These are phyloP conservation scores for Schizophyllum commune DNA, from an alignment of 1,284 basidiomycete genomes.

Conservation along the genomic window DNA sequence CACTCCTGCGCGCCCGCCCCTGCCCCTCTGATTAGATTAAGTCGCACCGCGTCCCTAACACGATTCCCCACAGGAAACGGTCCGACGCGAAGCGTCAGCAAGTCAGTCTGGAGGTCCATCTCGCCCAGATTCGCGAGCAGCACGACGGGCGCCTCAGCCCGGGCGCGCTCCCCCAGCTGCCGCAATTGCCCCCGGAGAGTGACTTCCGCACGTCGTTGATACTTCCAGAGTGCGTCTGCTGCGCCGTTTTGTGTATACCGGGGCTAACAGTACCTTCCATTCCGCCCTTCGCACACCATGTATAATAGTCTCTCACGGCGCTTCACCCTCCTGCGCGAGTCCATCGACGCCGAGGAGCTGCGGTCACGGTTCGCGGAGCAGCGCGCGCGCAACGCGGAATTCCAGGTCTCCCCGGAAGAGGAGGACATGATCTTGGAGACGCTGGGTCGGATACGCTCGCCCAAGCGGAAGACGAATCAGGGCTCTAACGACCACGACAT, in stretches of 20 bases:
- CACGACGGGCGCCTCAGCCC: background rate
- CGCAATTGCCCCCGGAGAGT: constrained; percentile 54
- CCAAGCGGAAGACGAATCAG: background rate
- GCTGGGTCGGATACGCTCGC: constrained; percentile 30
- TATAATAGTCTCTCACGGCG: constrained; percentile 60
- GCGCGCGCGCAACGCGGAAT: constrained; percentile 54
- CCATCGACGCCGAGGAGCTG: constrained; percentile 55
- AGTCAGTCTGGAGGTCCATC: background rate
- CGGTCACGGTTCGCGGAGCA: constrained; percentile 65
- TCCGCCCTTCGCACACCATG: too few species aligned
- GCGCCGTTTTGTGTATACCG: constrained; percentile 9
- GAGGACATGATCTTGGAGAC: constrained; percentile 76
- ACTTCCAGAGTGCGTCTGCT: constrained; percentile 62
- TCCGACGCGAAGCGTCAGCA: background rate
- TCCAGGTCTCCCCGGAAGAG: constrained; percentile 70
- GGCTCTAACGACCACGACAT: background rate
- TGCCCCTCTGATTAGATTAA: background rate
- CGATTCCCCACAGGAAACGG: background rate
- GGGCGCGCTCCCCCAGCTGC: constrained; percentile 18
- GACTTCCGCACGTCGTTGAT: constrained; percentile 80
- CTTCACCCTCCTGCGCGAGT: constrained; percentile 67
- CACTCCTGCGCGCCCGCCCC: background rate
- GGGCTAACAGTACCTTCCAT: constrained; percentile 11
- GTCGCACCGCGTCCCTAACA: background rate
- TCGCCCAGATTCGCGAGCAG: background rate